A percentile compares a stretch with the other conserved stretches of the same genome.
These are phyloP conservation scores for Jatropha multifida DNA, from an alignment of 441 rosid genomes.

Conservation along the genomic window DNA sequence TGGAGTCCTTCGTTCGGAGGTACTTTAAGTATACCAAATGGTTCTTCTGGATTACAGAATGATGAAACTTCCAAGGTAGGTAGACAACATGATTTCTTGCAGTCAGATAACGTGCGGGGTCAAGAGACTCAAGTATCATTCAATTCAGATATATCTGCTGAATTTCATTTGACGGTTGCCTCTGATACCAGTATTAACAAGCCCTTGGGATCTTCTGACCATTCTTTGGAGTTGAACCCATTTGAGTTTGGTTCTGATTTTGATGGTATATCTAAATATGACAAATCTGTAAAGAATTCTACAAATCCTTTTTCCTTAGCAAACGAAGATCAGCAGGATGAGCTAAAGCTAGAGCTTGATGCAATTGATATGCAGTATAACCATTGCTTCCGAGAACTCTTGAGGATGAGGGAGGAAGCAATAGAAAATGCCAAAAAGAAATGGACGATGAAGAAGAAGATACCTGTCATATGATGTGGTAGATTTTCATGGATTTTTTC, in stretches of 20 bases:
- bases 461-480: constrained; percentile 21
- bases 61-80: constrained; percentile 19
- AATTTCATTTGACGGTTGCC: constrained; percentile 26
- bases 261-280: constrained; percentile 15
- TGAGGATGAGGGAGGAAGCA: constrained; percentile 62
- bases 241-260: constrained; percentile 16
- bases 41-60: constrained; percentile 17
- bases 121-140: constrained; percentile 33
- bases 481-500: background rate
- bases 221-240: constrained; percentile 14
- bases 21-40: constrained; percentile 20
- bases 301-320: constrained; percentile 28
- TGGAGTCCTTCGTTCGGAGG: constrained; percentile 35
- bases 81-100: constrained; percentile 25
- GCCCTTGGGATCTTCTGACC: constrained; percentile 31
- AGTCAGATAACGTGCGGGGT: constrained; percentile 17
- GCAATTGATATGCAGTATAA: constrained; percentile 48
- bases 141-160: constrained; percentile 45
- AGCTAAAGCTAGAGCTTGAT: constrained; percentile 47
- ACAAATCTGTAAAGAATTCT: constrained; percentile 22
- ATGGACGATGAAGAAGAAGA: constrained; percentile 48
- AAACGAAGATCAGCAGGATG: constrained; percentile 34
- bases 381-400: constrained; percentile 50
- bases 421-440: constrained; percentile 49
- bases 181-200: constrained; percentile 27